Evolutionary conservation across 2,329 filamentous ascomycete genomes (phyloP).

Genomic region (Hymenoscyphus linearis): DNA sequence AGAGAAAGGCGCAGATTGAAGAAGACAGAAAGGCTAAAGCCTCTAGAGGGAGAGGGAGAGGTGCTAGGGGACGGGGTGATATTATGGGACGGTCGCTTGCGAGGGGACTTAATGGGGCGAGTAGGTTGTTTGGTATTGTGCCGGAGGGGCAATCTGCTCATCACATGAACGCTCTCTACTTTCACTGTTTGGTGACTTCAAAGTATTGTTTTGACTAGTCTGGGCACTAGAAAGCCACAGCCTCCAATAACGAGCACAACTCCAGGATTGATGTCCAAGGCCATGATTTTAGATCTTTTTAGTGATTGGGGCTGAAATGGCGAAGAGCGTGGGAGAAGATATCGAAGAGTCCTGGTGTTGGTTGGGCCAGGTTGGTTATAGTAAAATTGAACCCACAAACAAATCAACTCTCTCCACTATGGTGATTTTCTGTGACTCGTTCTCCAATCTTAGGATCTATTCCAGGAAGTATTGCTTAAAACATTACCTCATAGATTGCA

Average conservation of each 20-base stretch:
- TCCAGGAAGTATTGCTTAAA: too few species aligned
- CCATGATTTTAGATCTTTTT: neutral
- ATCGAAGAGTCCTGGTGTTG: too few species aligned
- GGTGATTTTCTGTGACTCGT: too few species aligned
- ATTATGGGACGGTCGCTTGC: constrained; percentile 26
- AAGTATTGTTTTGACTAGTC: constrained; percentile 16
- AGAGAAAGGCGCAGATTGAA: constrained; percentile 9
- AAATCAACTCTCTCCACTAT: neutral
- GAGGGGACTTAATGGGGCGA: constrained; percentile 10
- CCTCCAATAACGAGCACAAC: constrained; percentile 30
- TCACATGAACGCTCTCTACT: constrained; percentile 13
- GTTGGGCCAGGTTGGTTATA: too few species aligned
- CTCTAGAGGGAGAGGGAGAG: constrained; percentile 19
- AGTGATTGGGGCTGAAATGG: neutral
- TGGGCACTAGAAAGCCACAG: constrained; percentile 33
- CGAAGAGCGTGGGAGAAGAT: neutral
- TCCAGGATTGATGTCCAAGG: constrained; percentile 2
- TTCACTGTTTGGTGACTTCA: too few species aligned
- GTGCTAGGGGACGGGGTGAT: constrained; percentile 30
- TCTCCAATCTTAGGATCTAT: too few species aligned
- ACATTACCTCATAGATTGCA: too few species aligned
- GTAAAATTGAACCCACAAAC: neutral
- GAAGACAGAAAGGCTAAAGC: constrained; percentile 10
- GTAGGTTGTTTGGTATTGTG: constrained; percentile 21
- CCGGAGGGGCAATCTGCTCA: constrained; percentile 30